Conservation (phyloP, 192 early-diverging fungal genomes). For the Linnemannia zychae region DNA sequence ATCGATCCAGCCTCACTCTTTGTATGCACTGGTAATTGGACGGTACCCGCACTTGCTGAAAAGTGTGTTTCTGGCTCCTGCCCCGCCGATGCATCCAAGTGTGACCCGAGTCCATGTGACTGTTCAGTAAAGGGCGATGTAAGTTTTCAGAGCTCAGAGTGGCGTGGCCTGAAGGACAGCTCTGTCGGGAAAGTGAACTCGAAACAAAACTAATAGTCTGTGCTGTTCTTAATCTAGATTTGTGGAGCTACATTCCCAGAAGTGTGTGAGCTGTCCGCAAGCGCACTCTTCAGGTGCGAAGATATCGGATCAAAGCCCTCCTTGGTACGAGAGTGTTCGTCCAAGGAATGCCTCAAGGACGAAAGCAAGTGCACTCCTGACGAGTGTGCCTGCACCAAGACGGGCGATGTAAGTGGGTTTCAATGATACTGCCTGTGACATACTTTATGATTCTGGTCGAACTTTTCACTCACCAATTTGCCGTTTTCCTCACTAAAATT, state of each 20-base stretch:
- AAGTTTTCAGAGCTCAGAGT: not conserved
- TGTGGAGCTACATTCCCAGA: not conserved
- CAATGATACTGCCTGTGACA: not conserved
- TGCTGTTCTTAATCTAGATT: not conserved
- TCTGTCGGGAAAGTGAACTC: not conserved
- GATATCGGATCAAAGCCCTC: not conserved
- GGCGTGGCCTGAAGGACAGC: too few relatives aligned
- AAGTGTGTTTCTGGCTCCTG: not conserved
- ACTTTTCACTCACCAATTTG: too few relatives aligned
- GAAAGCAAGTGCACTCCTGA: not conserved
- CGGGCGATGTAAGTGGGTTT: not conserved
- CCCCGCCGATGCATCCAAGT: not conserved
- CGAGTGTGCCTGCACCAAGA: constrained; percentile 1
- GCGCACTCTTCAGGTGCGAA: constrained; percentile 3
- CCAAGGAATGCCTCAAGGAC: not conserved
- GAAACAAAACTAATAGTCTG: not conserved
- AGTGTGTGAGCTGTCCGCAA: not conserved
- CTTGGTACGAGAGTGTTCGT: not conserved
- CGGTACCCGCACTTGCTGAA: not conserved
- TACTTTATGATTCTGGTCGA: not conserved
- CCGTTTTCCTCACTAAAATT: too few relatives aligned
- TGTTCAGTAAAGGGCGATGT: not conserved
- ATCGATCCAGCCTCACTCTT: not conserved
- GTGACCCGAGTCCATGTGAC: not conserved
- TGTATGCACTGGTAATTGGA: not conserved